These are phyloP conservation scores for Blastocystis sp. DNA, from an alignment of 352 stramenopile species.

Conservation along the genomic window DNA sequence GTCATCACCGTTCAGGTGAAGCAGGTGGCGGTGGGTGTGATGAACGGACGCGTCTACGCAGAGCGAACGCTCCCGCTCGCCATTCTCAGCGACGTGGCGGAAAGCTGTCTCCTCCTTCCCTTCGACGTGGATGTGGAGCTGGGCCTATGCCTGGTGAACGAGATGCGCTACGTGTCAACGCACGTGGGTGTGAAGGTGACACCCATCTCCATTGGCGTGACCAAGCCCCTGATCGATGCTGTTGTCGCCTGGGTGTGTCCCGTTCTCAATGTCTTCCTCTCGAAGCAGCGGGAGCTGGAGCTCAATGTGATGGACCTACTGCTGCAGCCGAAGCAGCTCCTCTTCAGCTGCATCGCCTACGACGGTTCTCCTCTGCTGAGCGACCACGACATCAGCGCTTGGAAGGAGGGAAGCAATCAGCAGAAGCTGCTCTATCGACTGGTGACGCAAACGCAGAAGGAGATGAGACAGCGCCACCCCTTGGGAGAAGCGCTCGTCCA, in stretches of 20 bases:
- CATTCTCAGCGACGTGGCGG: background rate
- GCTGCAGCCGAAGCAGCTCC: conserved; percentile 43
- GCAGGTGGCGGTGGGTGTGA: background rate
- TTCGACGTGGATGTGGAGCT: conserved; percentile 4
- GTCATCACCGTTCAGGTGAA: background rate
- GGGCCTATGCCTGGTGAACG: conserved; percentile 23
- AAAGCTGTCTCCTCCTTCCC: background rate
- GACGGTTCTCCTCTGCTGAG: background rate
- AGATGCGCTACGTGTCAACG: conserved; percentile 9
- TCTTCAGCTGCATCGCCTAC: conserved; percentile 39
- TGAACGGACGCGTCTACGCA: conserved; percentile 9
- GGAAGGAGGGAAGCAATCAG: background rate
- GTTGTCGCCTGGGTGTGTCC: background rate
- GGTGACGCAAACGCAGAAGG: background rate
- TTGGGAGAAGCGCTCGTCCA: background rate
- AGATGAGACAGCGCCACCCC: background rate
- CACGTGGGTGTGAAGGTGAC: background rate
- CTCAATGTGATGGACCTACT: conserved; percentile 7
- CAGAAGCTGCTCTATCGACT: conserved; percentile 16
- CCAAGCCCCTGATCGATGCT: background rate
- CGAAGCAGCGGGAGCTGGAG: conserved; percentile 35
- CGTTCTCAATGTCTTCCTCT: background rate
- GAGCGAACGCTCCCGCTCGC: background rate
- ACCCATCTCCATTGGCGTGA: background rate
- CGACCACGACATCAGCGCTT: background rate